Percentiles rank a stretch among this genome's conserved stretches.
Conservation (phyloP, 83 land plant species). For the Thuja plicata region DNA sequence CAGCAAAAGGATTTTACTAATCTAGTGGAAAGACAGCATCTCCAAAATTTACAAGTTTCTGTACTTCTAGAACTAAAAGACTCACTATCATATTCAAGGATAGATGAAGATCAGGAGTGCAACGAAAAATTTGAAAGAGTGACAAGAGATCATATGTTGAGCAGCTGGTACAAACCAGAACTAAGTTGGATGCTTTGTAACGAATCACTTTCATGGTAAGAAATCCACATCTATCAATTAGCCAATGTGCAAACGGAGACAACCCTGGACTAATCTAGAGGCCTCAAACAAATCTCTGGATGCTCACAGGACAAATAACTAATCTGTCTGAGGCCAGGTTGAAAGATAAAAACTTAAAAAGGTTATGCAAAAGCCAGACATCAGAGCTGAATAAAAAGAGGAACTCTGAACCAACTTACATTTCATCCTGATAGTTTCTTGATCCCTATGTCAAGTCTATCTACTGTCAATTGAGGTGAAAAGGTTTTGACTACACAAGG, state of each 20-base stretch:
- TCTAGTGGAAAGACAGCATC: background rate
- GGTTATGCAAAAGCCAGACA: background rate
- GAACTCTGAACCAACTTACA: background rate
- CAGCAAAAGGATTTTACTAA: background rate
- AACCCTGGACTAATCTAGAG: background rate
- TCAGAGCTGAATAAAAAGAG: background rate
- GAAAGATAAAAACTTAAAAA: background rate
- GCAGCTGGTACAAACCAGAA: background rate
- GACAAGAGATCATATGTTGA: background rate
- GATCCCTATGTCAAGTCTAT: background rate
- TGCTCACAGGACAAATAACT: background rate
- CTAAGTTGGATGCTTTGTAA: background rate
- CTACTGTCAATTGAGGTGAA: background rate
- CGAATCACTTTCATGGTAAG: too few relatives aligned
- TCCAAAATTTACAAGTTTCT: background rate
- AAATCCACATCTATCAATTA: background rate
- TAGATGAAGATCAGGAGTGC: background rate
- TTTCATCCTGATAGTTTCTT: background rate
- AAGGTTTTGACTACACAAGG: background rate
- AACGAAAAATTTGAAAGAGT: too few relatives aligned
- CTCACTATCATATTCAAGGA: background rate
- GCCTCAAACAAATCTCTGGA: slow-evolving; percentile 13
- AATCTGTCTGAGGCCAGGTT: background rate
- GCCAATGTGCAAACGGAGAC: background rate
- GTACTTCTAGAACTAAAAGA: background rate